Evolutionary conservation across 2,329 filamentous ascomycete genomes (phyloP), one percentile per base, ranked within the genome.

Genomic region (Leptographium wingfieldii): DNA sequence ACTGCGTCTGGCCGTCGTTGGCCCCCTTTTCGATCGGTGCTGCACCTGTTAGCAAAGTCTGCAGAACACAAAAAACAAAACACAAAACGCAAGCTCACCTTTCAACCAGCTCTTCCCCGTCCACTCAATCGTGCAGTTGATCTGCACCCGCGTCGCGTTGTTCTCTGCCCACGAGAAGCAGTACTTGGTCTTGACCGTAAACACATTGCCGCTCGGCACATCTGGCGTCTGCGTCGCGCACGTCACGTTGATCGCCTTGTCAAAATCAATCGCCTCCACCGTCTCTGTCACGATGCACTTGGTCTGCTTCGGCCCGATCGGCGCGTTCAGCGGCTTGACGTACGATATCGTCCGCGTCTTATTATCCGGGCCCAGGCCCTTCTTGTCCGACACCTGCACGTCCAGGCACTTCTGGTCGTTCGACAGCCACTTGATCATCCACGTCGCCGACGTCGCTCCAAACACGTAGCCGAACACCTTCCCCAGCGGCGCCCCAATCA

Each of bases 101-200:
- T 94, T 96, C 54, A 99, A 76, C 94, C 94, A 99, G 76, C 92
- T 96, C 79, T 97, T 99, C 67, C 92, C 92, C 3, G 87, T 86
- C 95, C 95, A 99, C 69, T 99, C 95, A 52, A 96, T 88, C 2
- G 85, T 87, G 71, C 90, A 96, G 65, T 87, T 96, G 74, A 92
- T 87, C 63, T 94, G 84, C 35, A 99, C 75, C 33, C 91, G 82
- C 1, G 95, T 99, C 48, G 84, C 77, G 68, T 96, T 96, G 63
- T 85, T 86, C 57, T 94, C 85, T 4, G 86, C 91, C 94, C 94
- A 99, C 57, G 89, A 89, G 27, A 99, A 78, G 68, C 95, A 96
- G 69, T 97, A 99, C 66, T 88, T 89, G 3, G 94, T 99, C 73
- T 96, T 97, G 54, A 90, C 88, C 46, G 83, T 82, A 69, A 99